phyloP scores from a whole-genome alignment of 2,329 filamentous ascomycete genomes.

The Colletotrichum orchidophilum region DNA sequence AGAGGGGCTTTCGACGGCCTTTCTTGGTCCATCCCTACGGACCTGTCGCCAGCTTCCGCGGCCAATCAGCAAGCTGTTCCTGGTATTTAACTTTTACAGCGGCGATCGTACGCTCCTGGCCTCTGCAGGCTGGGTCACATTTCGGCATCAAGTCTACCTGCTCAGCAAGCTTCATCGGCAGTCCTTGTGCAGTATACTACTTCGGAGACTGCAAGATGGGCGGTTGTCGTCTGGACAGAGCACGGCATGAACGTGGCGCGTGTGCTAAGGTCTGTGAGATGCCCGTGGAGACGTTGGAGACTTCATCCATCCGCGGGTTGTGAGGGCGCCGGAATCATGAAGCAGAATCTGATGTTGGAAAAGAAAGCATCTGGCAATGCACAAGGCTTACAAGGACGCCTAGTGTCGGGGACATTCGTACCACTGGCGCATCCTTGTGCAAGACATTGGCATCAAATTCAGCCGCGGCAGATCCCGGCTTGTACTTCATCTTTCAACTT shows the following conservation, averaged over 20 bases:
- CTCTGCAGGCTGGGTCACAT: neutral
- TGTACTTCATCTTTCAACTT: neutral
- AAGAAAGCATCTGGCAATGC: neutral
- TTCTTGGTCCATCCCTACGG: constrained; percentile 40
- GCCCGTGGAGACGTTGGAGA: neutral
- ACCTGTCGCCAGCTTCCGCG: constrained; percentile 44
- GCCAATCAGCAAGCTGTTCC: constrained; percentile 52
- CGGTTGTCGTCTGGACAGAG: constrained; percentile 9
- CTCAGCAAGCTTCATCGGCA: constrained; percentile 30
- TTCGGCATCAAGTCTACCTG: neutral
- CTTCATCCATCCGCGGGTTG: neutral
- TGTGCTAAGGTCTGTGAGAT: neutral
- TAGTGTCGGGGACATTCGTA: neutral
- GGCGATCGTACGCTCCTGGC: constrained; percentile 24
- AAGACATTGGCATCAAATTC: constrained; percentile 10
- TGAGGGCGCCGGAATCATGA: neutral
- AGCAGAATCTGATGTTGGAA: neutral
- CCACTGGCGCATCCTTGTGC: neutral
- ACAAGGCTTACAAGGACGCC: neutral
- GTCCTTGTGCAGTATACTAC: neutral
- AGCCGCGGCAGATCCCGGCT: constrained; percentile 4
- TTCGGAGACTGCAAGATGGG: constrained; percentile 15
- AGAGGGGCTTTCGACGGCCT: constrained; percentile 28
- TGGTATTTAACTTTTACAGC: constrained; percentile 45
- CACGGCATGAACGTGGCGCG: constrained; percentile 20